Conservation (phyloP, 148 eudicot species). For the Camellia granthamiana region DNA sequence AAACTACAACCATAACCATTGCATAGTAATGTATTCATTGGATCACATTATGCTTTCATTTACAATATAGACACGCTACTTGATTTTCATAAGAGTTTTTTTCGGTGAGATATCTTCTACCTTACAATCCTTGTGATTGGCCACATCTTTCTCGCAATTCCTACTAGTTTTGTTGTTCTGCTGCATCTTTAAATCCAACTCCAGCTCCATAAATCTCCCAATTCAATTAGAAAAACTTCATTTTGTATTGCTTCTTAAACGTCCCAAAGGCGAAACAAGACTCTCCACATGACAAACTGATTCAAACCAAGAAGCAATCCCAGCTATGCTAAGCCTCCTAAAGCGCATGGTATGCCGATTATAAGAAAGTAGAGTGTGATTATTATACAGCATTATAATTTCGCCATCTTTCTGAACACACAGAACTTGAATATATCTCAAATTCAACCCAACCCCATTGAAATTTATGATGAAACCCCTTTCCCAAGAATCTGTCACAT, state of each 20-base stretch:
- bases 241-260: not conserved
- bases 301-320: slow-evolving; percentile 6
- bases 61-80: too few relatives aligned
- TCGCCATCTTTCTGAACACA: not conserved
- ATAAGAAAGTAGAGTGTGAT: not conserved
- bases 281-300: not conserved
- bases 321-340: not conserved
- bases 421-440: not conserved
- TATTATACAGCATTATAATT: not conserved
- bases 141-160: too few relatives aligned
- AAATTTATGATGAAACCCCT: not conserved
- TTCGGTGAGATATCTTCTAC: too few relatives aligned
- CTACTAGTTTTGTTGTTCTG: too few relatives aligned
- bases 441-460: not conserved
- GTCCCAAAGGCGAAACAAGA: not conserved
- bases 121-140: too few relatives aligned
- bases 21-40: too few relatives aligned
- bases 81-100: too few relatives aligned
- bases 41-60: too few relatives aligned
- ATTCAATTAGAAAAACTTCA: too few relatives aligned
- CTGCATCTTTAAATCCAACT: too few relatives aligned
- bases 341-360: not conserved
- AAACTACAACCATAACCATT: too few relatives aligned
- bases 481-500: slow-evolving; percentile 7
- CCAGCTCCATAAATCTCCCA: too few relatives aligned